Percentiles rank a stretch among this genome's conserved stretches.
Evolutionary conservation across 495 filamentous ascomycete genomes (phyloP).

Genomic region (Rhizodiscina lignyota): DNA sequence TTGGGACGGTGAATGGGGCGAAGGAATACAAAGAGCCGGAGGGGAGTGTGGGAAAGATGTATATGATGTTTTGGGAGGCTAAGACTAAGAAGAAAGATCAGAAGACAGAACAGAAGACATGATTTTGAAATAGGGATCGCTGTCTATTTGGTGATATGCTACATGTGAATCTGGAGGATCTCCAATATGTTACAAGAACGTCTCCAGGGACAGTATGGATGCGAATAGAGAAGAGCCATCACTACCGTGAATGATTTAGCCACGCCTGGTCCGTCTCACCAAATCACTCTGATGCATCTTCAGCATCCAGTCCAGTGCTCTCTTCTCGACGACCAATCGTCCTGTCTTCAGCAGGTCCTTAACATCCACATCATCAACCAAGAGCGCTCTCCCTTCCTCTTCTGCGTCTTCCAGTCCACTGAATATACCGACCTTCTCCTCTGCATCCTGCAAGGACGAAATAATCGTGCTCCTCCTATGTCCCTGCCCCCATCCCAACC

Average conservation of each 20-base stretch:
- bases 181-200: too few relatives aligned
- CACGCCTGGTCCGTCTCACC: too few relatives aligned
- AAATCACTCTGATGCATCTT: conserved; percentile 62
- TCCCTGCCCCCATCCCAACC: conserved; percentile 53
- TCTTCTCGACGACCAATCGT: conserved; percentile 71
- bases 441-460: too few relatives aligned
- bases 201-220: too few relatives aligned
- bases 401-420: conserved; percentile 39
- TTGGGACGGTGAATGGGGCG: not conserved
- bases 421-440: conserved; percentile 34
- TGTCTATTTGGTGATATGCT: too few relatives aligned
- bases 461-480: conserved; percentile 66
- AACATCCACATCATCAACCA: conserved; percentile 67
- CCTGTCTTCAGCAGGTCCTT: conserved; percentile 80
- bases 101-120: too few relatives aligned
- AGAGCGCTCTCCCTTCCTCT: conserved; percentile 49
- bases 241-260: too few relatives aligned
- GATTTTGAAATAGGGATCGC: too few relatives aligned
- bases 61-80: not conserved
- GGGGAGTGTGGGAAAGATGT: not conserved
- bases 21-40: not conserved
- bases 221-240: too few relatives aligned
- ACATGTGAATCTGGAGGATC: too few relatives aligned
- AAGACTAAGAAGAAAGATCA: too few relatives aligned
- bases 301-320: conserved; percentile 61